These are phyloP conservation scores for Francoa sonchifolia DNA, from an alignment of 441 rosid species.

Conservation along the genomic window DNA sequence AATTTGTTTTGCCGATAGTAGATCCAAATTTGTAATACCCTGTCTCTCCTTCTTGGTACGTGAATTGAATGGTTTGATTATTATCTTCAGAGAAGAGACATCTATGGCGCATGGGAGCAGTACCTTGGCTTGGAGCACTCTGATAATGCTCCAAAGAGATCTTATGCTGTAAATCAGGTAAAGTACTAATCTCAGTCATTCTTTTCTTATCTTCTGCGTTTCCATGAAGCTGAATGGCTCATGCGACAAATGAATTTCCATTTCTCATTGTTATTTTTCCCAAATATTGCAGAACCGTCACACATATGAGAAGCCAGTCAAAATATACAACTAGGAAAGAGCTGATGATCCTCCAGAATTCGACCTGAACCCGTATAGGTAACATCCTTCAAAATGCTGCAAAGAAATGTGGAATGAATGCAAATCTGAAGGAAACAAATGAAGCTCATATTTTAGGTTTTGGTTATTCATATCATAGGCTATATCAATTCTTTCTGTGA, in stretches of 20 bases:
- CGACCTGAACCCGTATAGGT: conserved; percentile 9
- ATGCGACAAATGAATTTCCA: background rate
- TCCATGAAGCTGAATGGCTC: background rate
- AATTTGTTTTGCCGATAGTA: background rate
- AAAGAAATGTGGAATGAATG: conserved; percentile 7
- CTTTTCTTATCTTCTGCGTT: too few species aligned
- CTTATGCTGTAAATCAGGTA: conserved; percentile 82
- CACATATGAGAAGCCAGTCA: conserved; percentile 76
- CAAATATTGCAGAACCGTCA: conserved; percentile 64
- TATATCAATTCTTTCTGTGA: too few species aligned
- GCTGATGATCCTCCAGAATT: conserved; percentile 19
- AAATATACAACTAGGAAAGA: conserved; percentile 64
- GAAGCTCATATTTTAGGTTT: conserved; percentile 4
- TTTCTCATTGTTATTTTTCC: background rate
- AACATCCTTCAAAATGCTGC: conserved; percentile 6
- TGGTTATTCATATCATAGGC: too few species aligned
- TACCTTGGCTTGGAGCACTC: conserved; percentile 92
- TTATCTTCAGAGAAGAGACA: conserved; percentile 64
- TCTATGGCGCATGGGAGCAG: conserved; percentile 90
- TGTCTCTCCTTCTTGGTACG: background rate
- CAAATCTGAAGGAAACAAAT: conserved; percentile 12
- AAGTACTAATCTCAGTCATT: background rate
- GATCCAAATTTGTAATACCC: background rate
- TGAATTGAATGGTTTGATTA: conserved; percentile 1
- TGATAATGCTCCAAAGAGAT: conserved; percentile 75